Evolutionary conservation across 345 rosid genomes (phyloP), one percentile per base, ranked within the genome.

Genomic region (Lumnitzera racemosa): DNA sequence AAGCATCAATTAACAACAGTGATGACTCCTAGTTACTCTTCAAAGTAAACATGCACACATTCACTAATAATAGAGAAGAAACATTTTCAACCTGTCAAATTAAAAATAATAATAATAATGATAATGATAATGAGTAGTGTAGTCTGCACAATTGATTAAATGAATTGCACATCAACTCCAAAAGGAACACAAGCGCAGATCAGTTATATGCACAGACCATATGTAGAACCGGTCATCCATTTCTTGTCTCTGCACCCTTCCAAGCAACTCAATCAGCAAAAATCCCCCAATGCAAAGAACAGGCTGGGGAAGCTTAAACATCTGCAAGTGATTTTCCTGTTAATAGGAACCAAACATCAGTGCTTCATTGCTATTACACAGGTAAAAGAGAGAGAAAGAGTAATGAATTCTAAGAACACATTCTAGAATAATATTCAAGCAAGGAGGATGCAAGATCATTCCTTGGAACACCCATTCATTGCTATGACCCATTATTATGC

Each of bases 181-280:
- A 36, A 36, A 36, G 4, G 10, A 2, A 36, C 7, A 29, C 36
- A 29, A 29, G 36, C 0, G 3, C 9, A 36, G 43, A 36, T 1
- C 43, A 36, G 7, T 36, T 36, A 36, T 36, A 9, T n/a, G 43
- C 9, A 66, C 81, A 23, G 58, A 95, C 99, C 99, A 90, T 72
- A 90, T 81, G 54, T 95, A 95, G 79, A 78, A 95, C 63, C 78
- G 71, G 70, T 75, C 82, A 70, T 95, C 97, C 76, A 77, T 83
- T 47, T 79, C 85, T 72, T 90, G 92, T 61, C 67, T 88, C 85
- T 95, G 97, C 67, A 86, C 82, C 63, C 99, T 85, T 58, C 95
- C 95, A 66, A 84, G 70, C 61, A 95, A 83, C 85, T 90, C 91
- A 56, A 95, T 66, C 72, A 78, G 81, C 77, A 95, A 58, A 62